Evolutionary conservation across 768 basidiomycete genomes (phyloP), one percentile per base, ranked within the genome.

Genomic region (Suillus discolor): DNA sequence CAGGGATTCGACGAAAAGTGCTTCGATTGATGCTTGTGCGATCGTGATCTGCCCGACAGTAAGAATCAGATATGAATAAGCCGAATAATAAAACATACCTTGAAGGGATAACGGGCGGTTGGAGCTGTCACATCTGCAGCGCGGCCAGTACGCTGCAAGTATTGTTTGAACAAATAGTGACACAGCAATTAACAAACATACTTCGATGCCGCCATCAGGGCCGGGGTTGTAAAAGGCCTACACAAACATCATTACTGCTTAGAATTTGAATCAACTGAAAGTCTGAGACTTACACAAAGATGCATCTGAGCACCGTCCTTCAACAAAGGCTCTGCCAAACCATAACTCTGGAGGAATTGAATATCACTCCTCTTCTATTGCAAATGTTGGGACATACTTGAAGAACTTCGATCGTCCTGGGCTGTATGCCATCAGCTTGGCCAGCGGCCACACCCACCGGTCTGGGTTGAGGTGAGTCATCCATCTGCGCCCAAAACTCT

Each of bases 211-310:
- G 18, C 89, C 89, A 41, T 82, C 70, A 1, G 79, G 75, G 25
- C 81, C 79, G 4, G 91, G 91, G 68, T 91, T 89, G 71, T 92
- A 93, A 73, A 92, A 92, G 9, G 90, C 87, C 91, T 93, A 57
- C 4, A 41, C 61, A 47, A 31, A 31, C 6, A 39, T 20, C 47
- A 47, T 13, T 3, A 4, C n/a, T 15, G 8, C 25, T 59, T 44
- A 61, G 36, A n/a, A 23, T n/a, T 2, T 5, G 9, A 20, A 13
- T 44, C 15, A 23, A 12, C 6, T 23, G 34, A 13, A 53, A 20
- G 3, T 9, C n/a, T 4, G 18, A 45, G 12, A 79, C 86, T 66
- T 73, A 92, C 91, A 62, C 85, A 86, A 76, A 85, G 83, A 66
- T 91, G 85, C 82, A 93, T 81, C 59, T 90, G 89, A 65, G 86